phyloP scores from a whole-genome alignment of 352 stramenopile species.

The Pythium folliculosum region DNA sequence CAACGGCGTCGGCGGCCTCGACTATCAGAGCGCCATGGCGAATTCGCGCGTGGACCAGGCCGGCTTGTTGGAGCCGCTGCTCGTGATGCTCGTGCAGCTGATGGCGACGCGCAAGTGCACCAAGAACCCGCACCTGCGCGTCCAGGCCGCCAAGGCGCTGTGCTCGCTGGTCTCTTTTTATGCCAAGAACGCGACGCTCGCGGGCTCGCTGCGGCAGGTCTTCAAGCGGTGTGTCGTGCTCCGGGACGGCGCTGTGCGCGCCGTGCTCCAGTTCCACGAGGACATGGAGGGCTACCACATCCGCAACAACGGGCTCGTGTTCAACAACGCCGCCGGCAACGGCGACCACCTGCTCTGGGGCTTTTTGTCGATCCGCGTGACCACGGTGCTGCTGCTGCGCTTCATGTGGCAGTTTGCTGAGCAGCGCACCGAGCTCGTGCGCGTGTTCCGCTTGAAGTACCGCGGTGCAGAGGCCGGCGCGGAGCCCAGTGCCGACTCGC shows the following conservation, averaged over 20 bases:
- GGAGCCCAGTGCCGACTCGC: constrained; percentile 10
- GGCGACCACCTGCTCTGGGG: constrained; percentile 75
- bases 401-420: constrained; percentile 67
- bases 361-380: constrained; percentile 64
- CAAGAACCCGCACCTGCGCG: constrained; percentile 71
- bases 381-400: constrained; percentile 56
- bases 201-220: constrained; percentile 35
- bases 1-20: constrained; percentile 11
- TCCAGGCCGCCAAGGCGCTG: constrained; percentile 62
- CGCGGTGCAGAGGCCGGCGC: no score
- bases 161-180: constrained; percentile 62
- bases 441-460: constrained; percentile 23
- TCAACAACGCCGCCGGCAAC: constrained; percentile 59
- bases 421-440: constrained; percentile 40
- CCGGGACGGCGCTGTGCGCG: constrained; percentile 36
- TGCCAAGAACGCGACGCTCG: constrained; percentile 46
- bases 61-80: constrained; percentile 51
- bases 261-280: constrained; percentile 64
- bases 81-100: constrained; percentile 64
- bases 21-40: constrained; percentile 30
- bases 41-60: constrained; percentile 5
- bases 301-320: constrained; percentile 66
- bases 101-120: constrained; percentile 52
- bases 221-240: constrained; percentile 51
- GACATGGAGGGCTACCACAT: constrained; percentile 78